Conservation (phyloP, 1,284 basidiomycete species). For the Marasmius fiardii region DNA sequence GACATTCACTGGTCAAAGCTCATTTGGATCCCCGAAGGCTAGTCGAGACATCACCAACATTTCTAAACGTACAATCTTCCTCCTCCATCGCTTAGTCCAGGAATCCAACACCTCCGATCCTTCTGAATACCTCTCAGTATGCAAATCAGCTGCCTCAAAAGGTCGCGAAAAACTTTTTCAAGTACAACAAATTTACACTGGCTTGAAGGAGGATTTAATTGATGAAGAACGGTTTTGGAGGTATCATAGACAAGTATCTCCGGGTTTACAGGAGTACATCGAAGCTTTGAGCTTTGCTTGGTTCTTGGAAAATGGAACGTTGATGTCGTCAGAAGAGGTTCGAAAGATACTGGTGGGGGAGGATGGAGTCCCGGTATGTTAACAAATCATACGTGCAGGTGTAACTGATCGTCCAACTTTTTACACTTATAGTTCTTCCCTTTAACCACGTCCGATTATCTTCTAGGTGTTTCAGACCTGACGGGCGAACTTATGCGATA, state of each 20-base stretch:
- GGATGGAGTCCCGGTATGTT: constrained; percentile 57
- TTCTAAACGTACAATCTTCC: constrained; percentile 96
- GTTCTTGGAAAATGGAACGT: constrained; percentile 71
- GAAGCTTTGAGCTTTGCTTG: constrained; percentile 90
- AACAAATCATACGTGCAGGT: neutral
- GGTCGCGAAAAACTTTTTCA: constrained; percentile 70
- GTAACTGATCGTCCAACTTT: constrained; percentile 5
- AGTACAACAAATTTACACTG: constrained; percentile 64
- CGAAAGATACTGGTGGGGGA: constrained; percentile 61
- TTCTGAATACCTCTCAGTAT: constrained; percentile 30
- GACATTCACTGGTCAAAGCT: constrained; percentile 5
- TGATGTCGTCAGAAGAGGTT: constrained; percentile 72
- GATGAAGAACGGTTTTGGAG: constrained; percentile 76
- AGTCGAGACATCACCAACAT: constrained; percentile 87
- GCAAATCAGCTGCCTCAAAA: constrained; percentile 46
- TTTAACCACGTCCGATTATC: constrained; percentile 77
- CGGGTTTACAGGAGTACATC: constrained; percentile 88
- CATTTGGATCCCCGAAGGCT: constrained; percentile 36
- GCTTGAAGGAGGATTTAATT: constrained; percentile 59
- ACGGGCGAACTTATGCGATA: constrained; percentile 98
- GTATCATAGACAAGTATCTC: constrained; percentile 74
- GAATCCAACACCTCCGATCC: constrained; percentile 33
- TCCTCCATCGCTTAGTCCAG: constrained; percentile 77
- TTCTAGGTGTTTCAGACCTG: constrained; percentile 90
- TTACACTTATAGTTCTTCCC: constrained; percentile 58